Base-by-base conservation (phyloP, 2,329 filamentous ascomycete genomes). In the Biscogniauxia mediterranea region DNA sequence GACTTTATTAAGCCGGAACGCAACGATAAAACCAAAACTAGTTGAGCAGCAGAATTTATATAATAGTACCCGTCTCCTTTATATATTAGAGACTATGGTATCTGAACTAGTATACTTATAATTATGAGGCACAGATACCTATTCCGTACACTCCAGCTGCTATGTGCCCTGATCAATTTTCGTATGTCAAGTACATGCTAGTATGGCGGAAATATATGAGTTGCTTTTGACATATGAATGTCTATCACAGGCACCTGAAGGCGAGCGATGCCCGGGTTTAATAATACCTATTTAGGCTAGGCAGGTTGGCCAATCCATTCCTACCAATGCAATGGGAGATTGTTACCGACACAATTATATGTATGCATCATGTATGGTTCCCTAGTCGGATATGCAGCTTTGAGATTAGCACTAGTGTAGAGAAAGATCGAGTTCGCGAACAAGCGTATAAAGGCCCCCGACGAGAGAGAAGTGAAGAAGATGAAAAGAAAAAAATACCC, bases 371-470 rank as follows among this genome's bases (percentile, higher is more conserved):
- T 52, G 51, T 26, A 52, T 19, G 19, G 52, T 28, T 38, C 20
- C n/a, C 26, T 56, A 56, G 38, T 19, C n/a, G 17, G 28, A 42
- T 49, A 56, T 49, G 55, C 55, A 50, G 42, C 55, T 49, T 56
- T 32, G 20, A 38, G 20, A 46, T 46, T 56, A 20, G 28, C 54
- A 28, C 23, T 38, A 13, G 53, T 32, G 15, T 38, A 23, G 23
- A 23, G 23, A 23, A 32, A 32, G 19, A 55, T 21, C 17, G 23
- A n/a, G 26, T 21, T 28, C 51, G 3, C 7, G 19, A 21, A 2
- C 19, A 23, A 52, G 51, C 20, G 13, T 26, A 19, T n/a, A 15
- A 17, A 54, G 11, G 7, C 20, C 21, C 25, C 51, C 20, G n/a
- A n/a, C 4, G 13, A 23, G 51, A 23, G 17, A 21, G 20, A 17